A percentile compares a stretch with the other conserved stretches of the same genome.
Evolutionary conservation across 305 asterid species (phyloP).

Genomic region (Fraxinus ornus): DNA sequence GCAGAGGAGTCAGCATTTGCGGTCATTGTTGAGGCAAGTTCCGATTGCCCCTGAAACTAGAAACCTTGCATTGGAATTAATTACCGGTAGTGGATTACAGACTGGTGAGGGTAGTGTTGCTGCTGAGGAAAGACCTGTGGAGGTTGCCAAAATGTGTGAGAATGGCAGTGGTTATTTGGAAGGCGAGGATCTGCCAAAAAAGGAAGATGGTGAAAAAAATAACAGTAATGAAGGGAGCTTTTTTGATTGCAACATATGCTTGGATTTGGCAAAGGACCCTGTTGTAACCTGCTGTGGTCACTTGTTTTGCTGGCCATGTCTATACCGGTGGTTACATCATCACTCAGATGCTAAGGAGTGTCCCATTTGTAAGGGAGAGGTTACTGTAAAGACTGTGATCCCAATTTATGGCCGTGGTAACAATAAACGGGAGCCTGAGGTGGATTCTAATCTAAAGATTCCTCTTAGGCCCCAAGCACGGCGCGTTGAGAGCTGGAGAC

Average conservation of each 20-base stretch:
- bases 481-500: constrained; percentile 58
- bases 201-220: constrained; percentile 38
- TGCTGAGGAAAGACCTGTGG: constrained; percentile 27
- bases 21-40: constrained; percentile 62
- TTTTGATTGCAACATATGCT: constrained; percentile 59
- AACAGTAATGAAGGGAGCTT: constrained; percentile 43
- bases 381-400: constrained; percentile 40
- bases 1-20: constrained; percentile 56
- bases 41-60: constrained; percentile 61
- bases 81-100: constrained; percentile 26
- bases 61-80: constrained; percentile 56
- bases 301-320: constrained; percentile 62
- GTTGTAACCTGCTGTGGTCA: constrained; percentile 64
- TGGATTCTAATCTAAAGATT: constrained; percentile 42
- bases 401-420: constrained; percentile 55
- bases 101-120: constrained; percentile 48
- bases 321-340: constrained; percentile 50
- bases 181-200: constrained; percentile 31
- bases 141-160: constrained; percentile 36
- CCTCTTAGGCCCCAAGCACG: constrained; percentile 53
- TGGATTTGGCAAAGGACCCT: constrained; percentile 58
- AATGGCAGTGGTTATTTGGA: constrained; percentile 31
- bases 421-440: constrained; percentile 22
- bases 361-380: constrained; percentile 66
- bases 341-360: constrained; percentile 58